Conservation (phyloP, 2,329 filamentous ascomycete species). For the Cercospora brassicicola region DNA sequence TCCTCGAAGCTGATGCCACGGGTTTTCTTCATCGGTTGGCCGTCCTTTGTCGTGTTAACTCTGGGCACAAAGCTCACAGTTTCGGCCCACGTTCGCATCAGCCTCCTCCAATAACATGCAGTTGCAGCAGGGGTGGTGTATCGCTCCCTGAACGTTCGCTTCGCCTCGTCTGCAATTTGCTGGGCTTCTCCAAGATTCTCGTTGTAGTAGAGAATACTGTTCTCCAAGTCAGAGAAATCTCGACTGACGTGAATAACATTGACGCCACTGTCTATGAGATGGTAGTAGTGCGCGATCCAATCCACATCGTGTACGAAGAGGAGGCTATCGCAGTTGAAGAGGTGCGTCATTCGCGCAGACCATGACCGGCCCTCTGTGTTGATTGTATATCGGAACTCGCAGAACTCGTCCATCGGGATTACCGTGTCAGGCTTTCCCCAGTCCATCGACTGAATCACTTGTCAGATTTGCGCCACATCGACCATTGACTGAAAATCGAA, state of each 20-base stretch:
- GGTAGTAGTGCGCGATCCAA: constrained; percentile 34
- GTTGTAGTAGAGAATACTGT: constrained; percentile 30
- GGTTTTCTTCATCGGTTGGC: constrained; percentile 26
- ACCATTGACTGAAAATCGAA: not conserved
- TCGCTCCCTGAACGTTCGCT: constrained; percentile 27
- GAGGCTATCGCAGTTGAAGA: constrained; percentile 34
- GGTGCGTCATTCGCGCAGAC: constrained; percentile 34
- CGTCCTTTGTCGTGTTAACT: constrained; percentile 19
- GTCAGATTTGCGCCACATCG: not conserved
- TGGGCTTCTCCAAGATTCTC: constrained; percentile 26
- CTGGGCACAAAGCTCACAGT: constrained; percentile 1
- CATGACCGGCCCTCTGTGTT: constrained; percentile 36
- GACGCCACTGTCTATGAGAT: constrained; percentile 29
- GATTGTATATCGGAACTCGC: constrained; percentile 32
- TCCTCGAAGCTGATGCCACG: constrained; percentile 31
- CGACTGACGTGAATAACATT: constrained; percentile 31
- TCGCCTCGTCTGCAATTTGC: constrained; percentile 25
- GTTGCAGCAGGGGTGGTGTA: constrained; percentile 34
- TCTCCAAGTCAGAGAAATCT: constrained; percentile 31
- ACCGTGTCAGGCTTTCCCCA: constrained; percentile 27
- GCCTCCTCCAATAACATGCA: constrained; percentile 35
- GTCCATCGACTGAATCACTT: constrained; percentile 26
- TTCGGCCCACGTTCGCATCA: constrained; percentile 7
- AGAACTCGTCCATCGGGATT: constrained; percentile 32
- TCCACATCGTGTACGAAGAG: constrained; percentile 33